Evolutionary conservation across 2,329 filamentous ascomycete species (phyloP).

Genomic region (Penicillium sp.): DNA sequence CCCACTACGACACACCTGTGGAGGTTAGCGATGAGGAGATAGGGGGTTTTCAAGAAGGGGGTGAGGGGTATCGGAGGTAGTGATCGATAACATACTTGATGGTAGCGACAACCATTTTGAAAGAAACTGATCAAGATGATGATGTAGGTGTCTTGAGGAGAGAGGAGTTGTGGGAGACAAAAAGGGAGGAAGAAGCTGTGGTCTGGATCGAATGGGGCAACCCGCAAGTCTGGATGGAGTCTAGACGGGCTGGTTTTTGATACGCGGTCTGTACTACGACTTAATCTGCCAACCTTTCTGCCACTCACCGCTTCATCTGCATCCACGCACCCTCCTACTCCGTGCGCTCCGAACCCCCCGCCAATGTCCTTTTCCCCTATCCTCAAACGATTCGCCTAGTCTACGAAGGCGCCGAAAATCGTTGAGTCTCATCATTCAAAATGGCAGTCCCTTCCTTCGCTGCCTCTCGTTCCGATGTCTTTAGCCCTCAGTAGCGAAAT

Average conservation of each 20-base stretch:
- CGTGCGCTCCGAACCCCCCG: no score
- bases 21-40: constrained; percentile 9
- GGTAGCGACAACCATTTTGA: constrained; percentile 58
- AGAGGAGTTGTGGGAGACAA: constrained; percentile 27
- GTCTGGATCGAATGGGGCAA: constrained; percentile 28
- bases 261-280: constrained; percentile 10
- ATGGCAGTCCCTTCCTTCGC: no score
- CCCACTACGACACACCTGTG: constrained; percentile 94
- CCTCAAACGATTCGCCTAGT: no score
- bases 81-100: constrained; percentile 55
- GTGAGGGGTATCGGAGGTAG: constrained; percentile 4
- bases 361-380: no score
- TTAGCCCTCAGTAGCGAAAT: no score
- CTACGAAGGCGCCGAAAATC: no score
- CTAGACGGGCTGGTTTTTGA: constrained; percentile 17
- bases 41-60: constrained; percentile 11
- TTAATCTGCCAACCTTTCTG: no score
- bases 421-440: no score
- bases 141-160: constrained; percentile 4
- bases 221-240: constrained; percentile 22
- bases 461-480: no score
- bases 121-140: constrained; percentile 5
- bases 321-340: no score
- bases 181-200: constrained; percentile 29
- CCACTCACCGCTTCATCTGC: no score